Conservation (phyloP, 805 yeast species). For the Barnettozyma siamensis region DNA sequence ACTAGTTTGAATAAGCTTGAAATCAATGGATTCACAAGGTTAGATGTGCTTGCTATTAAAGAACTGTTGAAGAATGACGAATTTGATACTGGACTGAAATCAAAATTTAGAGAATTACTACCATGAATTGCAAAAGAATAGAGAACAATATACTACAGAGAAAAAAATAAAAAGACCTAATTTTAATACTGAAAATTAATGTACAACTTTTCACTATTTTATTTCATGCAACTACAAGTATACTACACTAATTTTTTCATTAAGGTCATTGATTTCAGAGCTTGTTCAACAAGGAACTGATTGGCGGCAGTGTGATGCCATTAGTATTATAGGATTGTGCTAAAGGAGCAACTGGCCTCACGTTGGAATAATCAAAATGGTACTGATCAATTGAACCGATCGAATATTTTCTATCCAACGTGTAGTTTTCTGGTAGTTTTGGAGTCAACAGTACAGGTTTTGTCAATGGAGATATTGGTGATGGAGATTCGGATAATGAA, state of each 20-base stretch:
- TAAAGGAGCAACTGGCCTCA: no score
- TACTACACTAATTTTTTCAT: no score
- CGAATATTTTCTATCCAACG: neutral
- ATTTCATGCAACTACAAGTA: no score
- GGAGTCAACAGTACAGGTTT: neutral
- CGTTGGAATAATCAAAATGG: neutral
- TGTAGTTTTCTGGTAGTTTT: neutral
- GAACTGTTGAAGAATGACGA: conserved; percentile 12
- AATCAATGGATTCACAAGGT: conserved; percentile 37
- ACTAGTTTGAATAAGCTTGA: conserved; percentile 34
- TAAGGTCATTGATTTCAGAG: neutral
- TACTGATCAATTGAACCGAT: conserved; percentile 1
- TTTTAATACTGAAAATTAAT: no score
- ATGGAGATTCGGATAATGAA: neutral
- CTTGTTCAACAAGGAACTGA: conserved; percentile 1
- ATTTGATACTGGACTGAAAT: conserved; percentile 12
- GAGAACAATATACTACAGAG: no score
- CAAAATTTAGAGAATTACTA: conserved; percentile 3
- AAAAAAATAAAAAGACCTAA: no score
- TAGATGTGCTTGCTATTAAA: conserved; percentile 25
- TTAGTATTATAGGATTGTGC: neutral
- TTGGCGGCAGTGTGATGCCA: conserved; percentile 1
- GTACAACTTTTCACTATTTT: no score
- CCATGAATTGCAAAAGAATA: no score
- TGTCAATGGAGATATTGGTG: neutral